Evolutionary conservation across 83 land plant genomes (phyloP).

Genomic region (Larix sibirica): DNA sequence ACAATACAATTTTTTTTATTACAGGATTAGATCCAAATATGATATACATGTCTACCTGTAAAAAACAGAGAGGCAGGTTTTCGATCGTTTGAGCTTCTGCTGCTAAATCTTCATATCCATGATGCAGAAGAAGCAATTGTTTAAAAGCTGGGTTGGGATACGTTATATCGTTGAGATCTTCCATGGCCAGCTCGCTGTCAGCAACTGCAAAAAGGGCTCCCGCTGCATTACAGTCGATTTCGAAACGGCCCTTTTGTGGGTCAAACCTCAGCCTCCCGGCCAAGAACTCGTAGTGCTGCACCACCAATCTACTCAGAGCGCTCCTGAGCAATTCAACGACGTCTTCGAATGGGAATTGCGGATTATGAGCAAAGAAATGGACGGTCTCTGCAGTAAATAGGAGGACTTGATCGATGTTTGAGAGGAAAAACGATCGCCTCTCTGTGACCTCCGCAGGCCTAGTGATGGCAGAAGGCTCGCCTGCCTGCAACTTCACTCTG

Average conservation of each 20-base stretch:
- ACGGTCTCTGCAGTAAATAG: conserved; percentile 27
- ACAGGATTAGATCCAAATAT: not conserved
- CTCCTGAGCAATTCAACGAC: conserved; percentile 16
- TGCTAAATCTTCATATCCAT: not conserved
- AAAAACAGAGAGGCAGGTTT: not conserved
- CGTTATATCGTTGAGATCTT: conserved; percentile 38
- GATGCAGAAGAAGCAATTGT: conserved; percentile 20
- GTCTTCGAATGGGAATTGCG: conserved; percentile 11
- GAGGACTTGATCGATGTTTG: conserved; percentile 48
- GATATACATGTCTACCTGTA: not conserved
- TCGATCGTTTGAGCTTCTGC: not conserved
- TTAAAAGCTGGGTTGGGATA: conserved; percentile 34
- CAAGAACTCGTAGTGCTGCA: conserved; percentile 45
- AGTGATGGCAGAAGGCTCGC: too few species aligned
- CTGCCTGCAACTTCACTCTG: too few species aligned
- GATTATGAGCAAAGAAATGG: conserved; percentile 28
- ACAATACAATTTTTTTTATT: too few species aligned
- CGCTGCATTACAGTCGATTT: conserved; percentile 44
- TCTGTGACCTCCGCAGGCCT: not conserved
- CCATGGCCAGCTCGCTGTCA: conserved; percentile 19
- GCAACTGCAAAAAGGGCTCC: conserved; percentile 40
- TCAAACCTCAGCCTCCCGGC: conserved; percentile 31
- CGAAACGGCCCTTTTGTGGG: conserved; percentile 20
- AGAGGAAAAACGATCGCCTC: conserved; percentile 35
- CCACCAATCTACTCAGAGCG: conserved; percentile 21